These are phyloP conservation scores for Aegilops tauschii DNA, from an alignment of 176 grass and related monocot genomes.

Conservation along the genomic window DNA sequence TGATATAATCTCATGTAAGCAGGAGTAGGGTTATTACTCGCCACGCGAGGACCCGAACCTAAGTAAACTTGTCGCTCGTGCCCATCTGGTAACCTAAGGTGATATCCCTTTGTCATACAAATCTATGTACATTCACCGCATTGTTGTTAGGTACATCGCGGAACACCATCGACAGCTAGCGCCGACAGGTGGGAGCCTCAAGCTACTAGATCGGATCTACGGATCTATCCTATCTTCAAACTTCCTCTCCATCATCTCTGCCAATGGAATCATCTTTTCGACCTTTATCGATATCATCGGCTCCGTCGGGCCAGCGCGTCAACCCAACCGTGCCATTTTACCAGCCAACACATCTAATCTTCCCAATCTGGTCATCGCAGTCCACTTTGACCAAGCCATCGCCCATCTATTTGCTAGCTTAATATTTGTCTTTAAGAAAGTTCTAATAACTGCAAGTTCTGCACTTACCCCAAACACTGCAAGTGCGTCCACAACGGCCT, in stretches of 20 bases:
- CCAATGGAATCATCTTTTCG: background rate
- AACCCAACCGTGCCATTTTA: background rate
- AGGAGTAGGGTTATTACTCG: background rate
- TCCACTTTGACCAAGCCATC: background rate
- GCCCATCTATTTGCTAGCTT: background rate
- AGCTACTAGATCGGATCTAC: background rate
- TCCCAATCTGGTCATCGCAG: background rate
- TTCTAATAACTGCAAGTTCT: slow-evolving; percentile 7
- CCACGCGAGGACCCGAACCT: background rate
- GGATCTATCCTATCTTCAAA: background rate
- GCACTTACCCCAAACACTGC: slow-evolving; percentile 89
- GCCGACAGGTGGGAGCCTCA: no score
- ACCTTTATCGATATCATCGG: background rate
- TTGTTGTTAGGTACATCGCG: background rate
- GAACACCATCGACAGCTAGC: background rate
- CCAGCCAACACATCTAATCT: background rate
- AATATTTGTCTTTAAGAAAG: background rate
- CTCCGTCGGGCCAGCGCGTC: background rate
- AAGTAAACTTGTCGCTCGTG: background rate
- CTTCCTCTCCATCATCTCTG: background rate
- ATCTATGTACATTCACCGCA: background rate
- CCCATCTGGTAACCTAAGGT: background rate
- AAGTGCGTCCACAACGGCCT: slow-evolving; percentile 77
- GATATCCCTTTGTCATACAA: no score
- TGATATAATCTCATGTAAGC: background rate